Conservation (phyloP, 805 yeast species). For the Candida yuanshanica region DNA sequence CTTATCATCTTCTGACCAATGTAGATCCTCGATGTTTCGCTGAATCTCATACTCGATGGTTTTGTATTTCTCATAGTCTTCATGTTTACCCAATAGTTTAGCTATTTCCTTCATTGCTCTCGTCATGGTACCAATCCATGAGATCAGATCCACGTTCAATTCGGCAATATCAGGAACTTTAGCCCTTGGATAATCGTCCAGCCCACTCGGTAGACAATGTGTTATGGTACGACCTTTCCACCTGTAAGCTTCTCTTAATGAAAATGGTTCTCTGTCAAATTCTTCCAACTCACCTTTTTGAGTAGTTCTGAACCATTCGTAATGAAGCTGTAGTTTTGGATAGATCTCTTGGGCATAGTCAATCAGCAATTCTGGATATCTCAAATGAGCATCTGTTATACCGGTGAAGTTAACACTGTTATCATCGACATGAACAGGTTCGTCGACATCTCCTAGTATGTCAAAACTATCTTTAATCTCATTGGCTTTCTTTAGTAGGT, state of each 20-base stretch:
- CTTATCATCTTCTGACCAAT: conserved; percentile 67
- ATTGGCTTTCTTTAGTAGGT: conserved; percentile 43
- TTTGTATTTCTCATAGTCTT: conserved; percentile 52
- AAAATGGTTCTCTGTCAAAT: conserved; percentile 54
- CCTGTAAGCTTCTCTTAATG: conserved; percentile 63
- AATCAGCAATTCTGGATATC: conserved; percentile 52
- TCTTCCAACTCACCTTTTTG: conserved; percentile 73
- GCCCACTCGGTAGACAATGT: conserved; percentile 87
- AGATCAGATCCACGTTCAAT: conserved; percentile 78
- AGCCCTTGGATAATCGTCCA: conserved; percentile 94
- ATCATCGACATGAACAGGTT: conserved; percentile 25
- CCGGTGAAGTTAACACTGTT: conserved; percentile 24
- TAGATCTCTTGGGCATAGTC: conserved; percentile 61
- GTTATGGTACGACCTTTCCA: conserved; percentile 90
- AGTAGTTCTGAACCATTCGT: conserved; percentile 76
- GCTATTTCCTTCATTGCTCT: conserved; percentile 75
- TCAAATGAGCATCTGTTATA: conserved; percentile 47
- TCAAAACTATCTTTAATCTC: conserved; percentile 10
- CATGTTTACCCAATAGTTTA: conserved; percentile 45
- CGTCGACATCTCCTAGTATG: conserved; percentile 24
- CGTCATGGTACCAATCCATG: conserved; percentile 95
- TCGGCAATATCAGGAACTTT: conserved; percentile 80
- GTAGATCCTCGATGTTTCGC: conserved; percentile 62
- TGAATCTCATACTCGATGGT: conserved; percentile 50
- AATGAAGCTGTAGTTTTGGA: conserved; percentile 72